Percentiles rank a stretch among this genome's conserved stretches.
Evolutionary conservation across 2,329 filamentous ascomycete genomes (phyloP).

Genomic region (Neoascochyta sp.): DNA sequence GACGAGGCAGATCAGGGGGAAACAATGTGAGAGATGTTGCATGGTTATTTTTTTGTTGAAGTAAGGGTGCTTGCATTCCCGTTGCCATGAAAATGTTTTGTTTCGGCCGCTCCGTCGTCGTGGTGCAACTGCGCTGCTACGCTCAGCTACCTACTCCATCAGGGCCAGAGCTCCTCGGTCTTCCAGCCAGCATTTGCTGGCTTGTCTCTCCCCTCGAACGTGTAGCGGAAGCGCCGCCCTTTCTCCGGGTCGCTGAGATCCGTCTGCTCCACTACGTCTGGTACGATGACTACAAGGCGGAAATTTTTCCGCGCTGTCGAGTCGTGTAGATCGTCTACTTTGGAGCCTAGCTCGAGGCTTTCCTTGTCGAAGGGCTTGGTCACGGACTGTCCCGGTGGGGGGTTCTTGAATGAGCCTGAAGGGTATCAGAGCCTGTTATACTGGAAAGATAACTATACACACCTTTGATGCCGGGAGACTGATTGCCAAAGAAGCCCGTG

Average conservation of each 20-base stretch:
- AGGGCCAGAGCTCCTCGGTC: conserved; percentile 42
- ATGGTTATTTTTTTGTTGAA: too few relatives aligned
- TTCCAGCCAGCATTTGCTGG: conserved; percentile 54
- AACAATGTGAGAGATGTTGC: too few relatives aligned
- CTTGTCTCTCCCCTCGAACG: conserved; percentile 48
- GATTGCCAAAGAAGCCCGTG: conserved; percentile 84
- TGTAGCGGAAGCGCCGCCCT: conserved; percentile 64
- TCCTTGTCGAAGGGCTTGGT: conserved; percentile 45
- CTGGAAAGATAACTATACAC: conserved; percentile 13
- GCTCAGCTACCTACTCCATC: too few relatives aligned
- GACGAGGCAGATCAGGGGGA: too few relatives aligned
- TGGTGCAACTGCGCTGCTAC: too few relatives aligned
- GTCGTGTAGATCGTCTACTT: conserved; percentile 69
- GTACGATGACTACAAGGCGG: conserved; percentile 79
- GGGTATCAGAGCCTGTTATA: background rate
- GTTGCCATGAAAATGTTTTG: too few relatives aligned
- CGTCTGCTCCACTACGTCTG: conserved; percentile 71
- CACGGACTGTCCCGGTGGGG: conserved; percentile 47
- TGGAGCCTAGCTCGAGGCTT: conserved; percentile 53
- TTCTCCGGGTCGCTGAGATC: conserved; percentile 66
- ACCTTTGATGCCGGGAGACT: conserved; percentile 75
- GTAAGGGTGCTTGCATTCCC: too few relatives aligned
- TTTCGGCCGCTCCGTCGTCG: too few relatives aligned
- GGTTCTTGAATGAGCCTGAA: conserved; percentile 61
- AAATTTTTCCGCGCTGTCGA: conserved; percentile 69